Evolutionary conservation across 2,329 filamentous ascomycete genomes (phyloP).

Genomic region (Chalaropsis thielavioides): DNA sequence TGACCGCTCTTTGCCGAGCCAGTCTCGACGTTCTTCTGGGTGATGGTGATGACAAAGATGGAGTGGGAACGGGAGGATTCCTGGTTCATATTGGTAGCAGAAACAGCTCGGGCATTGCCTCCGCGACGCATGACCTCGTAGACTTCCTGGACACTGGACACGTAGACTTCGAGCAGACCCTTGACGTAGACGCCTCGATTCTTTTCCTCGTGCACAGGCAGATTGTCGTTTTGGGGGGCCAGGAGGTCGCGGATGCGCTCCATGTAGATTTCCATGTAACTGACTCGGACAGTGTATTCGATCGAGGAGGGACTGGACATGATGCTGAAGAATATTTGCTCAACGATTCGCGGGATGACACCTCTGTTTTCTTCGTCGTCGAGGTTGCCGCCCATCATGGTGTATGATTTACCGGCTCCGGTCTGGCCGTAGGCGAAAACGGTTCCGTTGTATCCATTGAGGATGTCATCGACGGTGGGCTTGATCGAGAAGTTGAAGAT

Average conservation of each 20-base stretch:
- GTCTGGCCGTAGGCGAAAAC: slow-evolving; percentile 98
- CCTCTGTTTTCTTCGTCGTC: slow-evolving; percentile 77
- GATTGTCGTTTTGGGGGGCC: slow-evolving; percentile 83
- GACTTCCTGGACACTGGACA: slow-evolving; percentile 87
- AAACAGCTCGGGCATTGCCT: slow-evolving; percentile 76
- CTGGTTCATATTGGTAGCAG: slow-evolving; percentile 97
- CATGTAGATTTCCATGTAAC: slow-evolving; percentile 99
- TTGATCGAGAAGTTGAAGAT: slow-evolving; percentile 98
- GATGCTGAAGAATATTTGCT: slow-evolving; percentile 95
- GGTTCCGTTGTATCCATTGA: slow-evolving; percentile 98
- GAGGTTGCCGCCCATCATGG: slow-evolving; percentile 73
- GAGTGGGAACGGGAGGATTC: slow-evolving; percentile 97
- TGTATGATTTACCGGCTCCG: slow-evolving; percentile 95
- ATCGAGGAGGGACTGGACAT: slow-evolving; percentile 82
- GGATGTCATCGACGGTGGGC: slow-evolving; percentile 89
- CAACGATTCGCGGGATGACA: slow-evolving; percentile 91
- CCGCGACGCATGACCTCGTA: slow-evolving; percentile 94
- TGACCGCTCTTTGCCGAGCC: slow-evolving; percentile 92
- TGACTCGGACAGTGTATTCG: slow-evolving; percentile 96
- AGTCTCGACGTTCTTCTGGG: slow-evolving; percentile 94
- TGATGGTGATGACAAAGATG: slow-evolving; percentile 93
- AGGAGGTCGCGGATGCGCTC: slow-evolving; percentile 91
- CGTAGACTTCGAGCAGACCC: slow-evolving; percentile 85
- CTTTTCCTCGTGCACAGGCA: slow-evolving; percentile 97
- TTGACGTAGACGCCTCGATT: slow-evolving; percentile 93